Conservation (phyloP, 495 filamentous ascomycete species). For the Penicillium longicatenatum region DNA sequence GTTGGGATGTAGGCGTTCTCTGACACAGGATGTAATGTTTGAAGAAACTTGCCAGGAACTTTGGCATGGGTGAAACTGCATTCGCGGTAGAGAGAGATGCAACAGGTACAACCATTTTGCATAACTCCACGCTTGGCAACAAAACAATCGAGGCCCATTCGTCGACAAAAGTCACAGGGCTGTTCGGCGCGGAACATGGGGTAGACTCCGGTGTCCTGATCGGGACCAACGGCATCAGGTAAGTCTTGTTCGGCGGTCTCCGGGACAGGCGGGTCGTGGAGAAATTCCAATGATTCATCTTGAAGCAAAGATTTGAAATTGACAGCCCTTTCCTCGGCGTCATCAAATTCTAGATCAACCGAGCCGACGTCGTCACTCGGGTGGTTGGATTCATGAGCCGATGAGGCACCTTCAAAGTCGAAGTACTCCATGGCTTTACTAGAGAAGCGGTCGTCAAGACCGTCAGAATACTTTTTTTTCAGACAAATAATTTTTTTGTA, state of each 20-base stretch:
- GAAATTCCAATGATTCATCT: constrained; percentile 42
- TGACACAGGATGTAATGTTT: constrained; percentile 52
- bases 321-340: constrained; percentile 36
- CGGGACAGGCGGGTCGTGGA: constrained; percentile 32
- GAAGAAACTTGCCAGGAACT: constrained; percentile 48
- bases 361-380: constrained; percentile 46
- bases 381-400: constrained; percentile 36
- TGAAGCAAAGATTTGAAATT: constrained; percentile 40
- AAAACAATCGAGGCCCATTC: constrained; percentile 74
- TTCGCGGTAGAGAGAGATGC: constrained; percentile 70
- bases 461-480: background rate
- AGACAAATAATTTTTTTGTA: background rate
- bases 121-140: constrained; percentile 66
- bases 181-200: constrained; percentile 52
- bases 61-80: constrained; percentile 68
- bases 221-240: constrained; percentile 30
- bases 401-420: constrained; percentile 54
- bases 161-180: constrained; percentile 72
- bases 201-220: constrained; percentile 40
- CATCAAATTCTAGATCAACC: constrained; percentile 40
- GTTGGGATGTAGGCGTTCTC: constrained; percentile 48
- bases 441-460: background rate
- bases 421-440: constrained; percentile 53
- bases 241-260: constrained; percentile 29
- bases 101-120: constrained; percentile 71